These are phyloP conservation scores for Telopea speciosissima DNA, from an alignment of 177 flowering plant species.

Conservation along the genomic window DNA sequence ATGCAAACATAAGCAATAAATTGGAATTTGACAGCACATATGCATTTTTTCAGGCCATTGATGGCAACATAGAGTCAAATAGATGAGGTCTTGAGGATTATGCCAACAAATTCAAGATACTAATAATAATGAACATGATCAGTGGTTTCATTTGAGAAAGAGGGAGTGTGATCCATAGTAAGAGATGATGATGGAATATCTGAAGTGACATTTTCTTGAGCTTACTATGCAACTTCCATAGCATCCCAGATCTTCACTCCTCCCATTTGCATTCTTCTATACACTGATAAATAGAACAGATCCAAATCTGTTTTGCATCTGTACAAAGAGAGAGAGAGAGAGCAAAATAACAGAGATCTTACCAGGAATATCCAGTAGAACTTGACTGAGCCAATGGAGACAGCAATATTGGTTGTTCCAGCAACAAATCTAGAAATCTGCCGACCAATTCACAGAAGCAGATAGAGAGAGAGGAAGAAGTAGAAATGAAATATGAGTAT, in stretches of 20 bases:
- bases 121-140: constrained; percentile 44
- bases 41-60: not conserved
- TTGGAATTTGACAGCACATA: not conserved
- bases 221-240: constrained; percentile 43
- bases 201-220: constrained; percentile 19
- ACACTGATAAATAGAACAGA: not conserved
- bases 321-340: too few relatives aligned
- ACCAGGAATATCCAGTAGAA: too few relatives aligned
- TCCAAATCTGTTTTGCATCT: too few relatives aligned
- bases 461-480: too few relatives aligned
- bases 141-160: constrained; percentile 48
- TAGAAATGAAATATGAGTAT: too few relatives aligned
- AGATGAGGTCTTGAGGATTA: not conserved
- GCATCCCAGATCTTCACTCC: constrained; percentile 47
- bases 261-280: constrained; percentile 34
- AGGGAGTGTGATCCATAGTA: constrained; percentile 57
- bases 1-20: not conserved
- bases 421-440: too few relatives aligned
- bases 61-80: not conserved
- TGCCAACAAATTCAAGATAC: not conserved
- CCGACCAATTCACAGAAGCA: too few relatives aligned
- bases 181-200: constrained; percentile 41
- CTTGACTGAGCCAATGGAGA: too few relatives aligned
- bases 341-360: too few relatives aligned
- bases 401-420: too few relatives aligned